Conservation (phyloP, 805 yeast genomes). For the Yamadazyma scolyti region DNA sequence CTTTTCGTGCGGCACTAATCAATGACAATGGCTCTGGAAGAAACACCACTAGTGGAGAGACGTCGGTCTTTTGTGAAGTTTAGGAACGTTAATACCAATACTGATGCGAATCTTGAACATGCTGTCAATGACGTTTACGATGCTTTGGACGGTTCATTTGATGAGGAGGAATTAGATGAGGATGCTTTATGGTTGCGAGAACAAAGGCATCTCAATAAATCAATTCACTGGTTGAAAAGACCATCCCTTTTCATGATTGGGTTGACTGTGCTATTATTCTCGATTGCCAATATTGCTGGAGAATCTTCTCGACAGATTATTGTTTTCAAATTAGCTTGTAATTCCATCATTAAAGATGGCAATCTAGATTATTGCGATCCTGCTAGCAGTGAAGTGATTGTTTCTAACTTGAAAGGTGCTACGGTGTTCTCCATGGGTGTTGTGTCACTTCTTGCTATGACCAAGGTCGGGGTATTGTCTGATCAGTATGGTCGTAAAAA, state of each 20-base stretch:
- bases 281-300: conserved; percentile 39
- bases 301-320: conserved; percentile 39
- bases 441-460: conserved; percentile 49
- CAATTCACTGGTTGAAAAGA: conserved; percentile 49
- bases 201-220: conserved; percentile 40
- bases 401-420: conserved; percentile 50
- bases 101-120: conserved; percentile 16
- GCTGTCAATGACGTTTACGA: conserved; percentile 37
- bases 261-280: conserved; percentile 34
- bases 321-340: conserved; percentile 27
- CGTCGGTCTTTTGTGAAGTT: conserved; percentile 6
- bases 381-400: conserved; percentile 29
- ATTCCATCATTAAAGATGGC: conserved; percentile 12
- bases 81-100: conserved; percentile 2
- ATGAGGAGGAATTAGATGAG: conserved; percentile 31
- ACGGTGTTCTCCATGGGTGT: conserved; percentile 39
- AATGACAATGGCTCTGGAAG: not conserved
- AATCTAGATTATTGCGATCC: conserved; percentile 24
- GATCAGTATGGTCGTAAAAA: conserved; percentile 37
- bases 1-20: too few species aligned
- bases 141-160: conserved; percentile 32
- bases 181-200: conserved; percentile 50
- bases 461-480: conserved; percentile 42
- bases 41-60: not conserved
- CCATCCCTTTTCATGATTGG: conserved; percentile 57